phyloP scores from a whole-genome alignment of 768 basidiomycete genomes.

The Tulasnella sp. region DNA sequence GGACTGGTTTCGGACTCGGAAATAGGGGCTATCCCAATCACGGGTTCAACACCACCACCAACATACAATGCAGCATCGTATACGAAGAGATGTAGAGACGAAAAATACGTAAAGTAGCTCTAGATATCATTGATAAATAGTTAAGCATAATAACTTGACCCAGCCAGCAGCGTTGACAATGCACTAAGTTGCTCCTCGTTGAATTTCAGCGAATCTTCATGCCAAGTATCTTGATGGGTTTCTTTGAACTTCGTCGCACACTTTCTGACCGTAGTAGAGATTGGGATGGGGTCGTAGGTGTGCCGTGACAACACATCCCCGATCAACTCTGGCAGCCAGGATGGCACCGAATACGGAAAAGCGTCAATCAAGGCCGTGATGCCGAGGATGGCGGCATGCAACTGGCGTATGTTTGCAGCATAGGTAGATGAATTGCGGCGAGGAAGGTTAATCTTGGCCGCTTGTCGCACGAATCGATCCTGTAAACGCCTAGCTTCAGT shows the following conservation, averaged over 20 bases:
- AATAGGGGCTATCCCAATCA: conserved; percentile 6
- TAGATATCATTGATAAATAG: no score
- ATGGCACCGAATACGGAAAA: conserved; percentile 90
- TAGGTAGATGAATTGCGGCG: conserved; percentile 49
- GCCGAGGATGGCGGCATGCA: conserved; percentile 89
- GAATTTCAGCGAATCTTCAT: conserved; percentile 77
- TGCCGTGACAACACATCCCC: conserved; percentile 69
- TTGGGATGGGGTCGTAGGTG: conserved; percentile 61
- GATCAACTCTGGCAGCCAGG: conserved; percentile 81
- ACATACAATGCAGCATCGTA: not conserved
- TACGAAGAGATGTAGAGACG: no score
- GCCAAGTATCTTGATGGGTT: conserved; percentile 57
- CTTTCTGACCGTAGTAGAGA: conserved; percentile 25
- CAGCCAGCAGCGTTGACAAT: conserved; percentile 71
- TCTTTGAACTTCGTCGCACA: conserved; percentile 23
- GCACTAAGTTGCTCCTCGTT: conserved; percentile 72
- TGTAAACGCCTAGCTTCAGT: conserved; percentile 23
- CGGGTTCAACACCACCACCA: not conserved
- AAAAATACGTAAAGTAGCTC: no score
- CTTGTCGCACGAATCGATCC: conserved; percentile 69
- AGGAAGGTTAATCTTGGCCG: conserved; percentile 56
- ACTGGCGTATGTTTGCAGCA: conserved; percentile 55
- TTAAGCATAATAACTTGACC: conserved; percentile 64
- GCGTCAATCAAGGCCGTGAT: conserved; percentile 87
- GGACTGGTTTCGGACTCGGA: conserved; percentile 6